Evolutionary conservation across 768 basidiomycete species (phyloP).

Genomic region (Trametes maxima): DNA sequence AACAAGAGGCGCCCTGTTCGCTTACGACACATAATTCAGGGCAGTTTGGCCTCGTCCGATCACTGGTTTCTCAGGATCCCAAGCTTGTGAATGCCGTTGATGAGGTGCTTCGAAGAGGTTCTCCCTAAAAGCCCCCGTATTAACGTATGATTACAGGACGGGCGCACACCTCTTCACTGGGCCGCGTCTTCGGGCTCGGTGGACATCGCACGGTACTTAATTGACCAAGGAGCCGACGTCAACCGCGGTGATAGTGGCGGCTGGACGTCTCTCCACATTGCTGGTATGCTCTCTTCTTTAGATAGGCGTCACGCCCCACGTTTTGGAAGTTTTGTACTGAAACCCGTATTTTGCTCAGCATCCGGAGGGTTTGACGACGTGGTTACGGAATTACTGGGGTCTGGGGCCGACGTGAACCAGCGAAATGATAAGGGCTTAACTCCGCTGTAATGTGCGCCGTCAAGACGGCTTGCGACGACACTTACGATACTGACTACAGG

Average conservation of each 20-base stretch:
- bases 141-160: constrained; percentile 52
- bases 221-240: constrained; percentile 71
- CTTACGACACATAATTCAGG: constrained; percentile 41
- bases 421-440: constrained; percentile 83
- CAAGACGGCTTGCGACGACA: constrained; percentile 8
- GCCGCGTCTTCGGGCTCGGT: constrained; percentile 73
- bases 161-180: constrained; percentile 84
- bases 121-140: neutral
- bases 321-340: neutral
- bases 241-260: constrained; percentile 65
- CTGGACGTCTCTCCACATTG: constrained; percentile 83
- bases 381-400: constrained; percentile 75
- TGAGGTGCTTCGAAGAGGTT: constrained; percentile 44
- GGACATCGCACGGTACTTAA: constrained; percentile 66
- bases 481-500: constrained; percentile 43
- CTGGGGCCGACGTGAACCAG: constrained; percentile 81
- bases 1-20: too few species aligned
- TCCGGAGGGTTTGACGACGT: constrained; percentile 81
- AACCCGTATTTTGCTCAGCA: constrained; percentile 44
- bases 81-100: constrained; percentile 64
- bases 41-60: constrained; percentile 69
- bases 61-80: constrained; percentile 64
- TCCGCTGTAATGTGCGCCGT: constrained; percentile 61
- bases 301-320: neutral
- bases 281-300: constrained; percentile 47